These are phyloP conservation scores for Candida sp. DNA, from an alignment of 1,139 yeast species.

Conservation along the genomic window DNA sequence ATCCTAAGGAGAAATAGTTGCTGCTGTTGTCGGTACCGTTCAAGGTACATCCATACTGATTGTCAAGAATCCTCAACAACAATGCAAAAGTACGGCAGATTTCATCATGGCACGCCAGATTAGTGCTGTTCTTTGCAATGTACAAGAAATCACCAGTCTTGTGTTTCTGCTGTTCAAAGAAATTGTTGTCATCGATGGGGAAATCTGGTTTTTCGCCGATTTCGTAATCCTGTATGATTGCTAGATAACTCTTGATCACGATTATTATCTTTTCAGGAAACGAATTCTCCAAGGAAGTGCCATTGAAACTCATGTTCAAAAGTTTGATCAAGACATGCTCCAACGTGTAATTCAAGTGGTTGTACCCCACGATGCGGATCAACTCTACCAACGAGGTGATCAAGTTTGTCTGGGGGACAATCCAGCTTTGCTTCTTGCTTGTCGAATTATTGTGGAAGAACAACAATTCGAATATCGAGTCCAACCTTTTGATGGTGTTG, in stretches of 20 bases:
- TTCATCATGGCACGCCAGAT: constrained; percentile 71
- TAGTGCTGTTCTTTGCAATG: constrained; percentile 47
- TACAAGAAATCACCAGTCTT: constrained; percentile 32
- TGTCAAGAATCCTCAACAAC: constrained; percentile 63
- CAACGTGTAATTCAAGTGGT: constrained; percentile 77
- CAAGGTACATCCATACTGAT: constrained; percentile 54
- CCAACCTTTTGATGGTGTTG: constrained; percentile 68
- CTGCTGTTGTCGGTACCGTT: constrained; percentile 27
- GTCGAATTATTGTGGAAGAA: constrained; percentile 44
- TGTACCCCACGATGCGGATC: constrained; percentile 76
- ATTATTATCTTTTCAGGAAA: constrained; percentile 74
- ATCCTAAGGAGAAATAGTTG: constrained; percentile 14
- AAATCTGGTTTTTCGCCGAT: constrained; percentile 68
- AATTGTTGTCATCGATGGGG: constrained; percentile 63
- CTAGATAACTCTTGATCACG: constrained; percentile 72
- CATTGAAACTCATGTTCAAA: constrained; percentile 58
- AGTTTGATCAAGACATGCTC: constrained; percentile 77
- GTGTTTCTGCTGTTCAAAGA: constrained; percentile 9
- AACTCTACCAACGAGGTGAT: constrained; percentile 72
- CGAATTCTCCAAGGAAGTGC: constrained; percentile 60
- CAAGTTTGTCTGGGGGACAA: constrained; percentile 62
- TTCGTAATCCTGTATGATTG: constrained; percentile 66
- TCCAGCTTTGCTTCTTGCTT: constrained; percentile 73
- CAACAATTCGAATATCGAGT: constrained; percentile 56
- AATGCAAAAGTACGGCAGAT: constrained; percentile 67